Evolutionary conservation across 1,139 yeast species (phyloP), one percentile per base, ranked within the genome.

Genomic region (Debaryomycetaceae sp.): DNA sequence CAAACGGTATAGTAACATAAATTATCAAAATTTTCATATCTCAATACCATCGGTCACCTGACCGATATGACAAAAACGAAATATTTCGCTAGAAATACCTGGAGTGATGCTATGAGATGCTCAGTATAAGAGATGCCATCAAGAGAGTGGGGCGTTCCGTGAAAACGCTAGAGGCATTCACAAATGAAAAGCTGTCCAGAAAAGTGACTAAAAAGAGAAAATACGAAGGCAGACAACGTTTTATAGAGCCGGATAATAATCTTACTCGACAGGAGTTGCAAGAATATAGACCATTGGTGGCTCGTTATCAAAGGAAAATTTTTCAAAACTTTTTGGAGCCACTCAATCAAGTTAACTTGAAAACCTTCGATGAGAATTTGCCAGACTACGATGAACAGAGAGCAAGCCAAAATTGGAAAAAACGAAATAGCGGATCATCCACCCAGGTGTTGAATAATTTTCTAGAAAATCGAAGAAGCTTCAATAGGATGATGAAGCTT

Each of bases 321-420:
- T 72, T 60, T 50, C 66, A 62, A 43, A 70, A 70, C 38, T 74
- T 71, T 46, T 50, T 74, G 9, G 52, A 54, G 36, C 77, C 78
- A 1, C 55, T 74, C 27, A 57, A 59, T 8, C 66, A 72, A 43
- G 63, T 66, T 6, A 58, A 68, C 44, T 58, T 74, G 43, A 72
- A 70, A 54, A 56, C 65, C 1, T 65, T 60, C 42, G 60, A 59
- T 40, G 59, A 64, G 8, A 44, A 51, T 8, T 40, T 49, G 9
- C 60, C 58, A 6, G 34, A 42, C 24, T 72, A 59, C 47, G 62
- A 72, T 45, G 42, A 34, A 6, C 42, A 38, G 1, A 44, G 42
- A 14, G 73, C 76, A 0, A 54, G 49, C 7, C 46, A 43, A 11
- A 62, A 65, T 42, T 69, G 76, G 72, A 49, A 50, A 24, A 58